Conservation (phyloP, 148 eudicot species). For the Selenicereus undatus region DNA sequence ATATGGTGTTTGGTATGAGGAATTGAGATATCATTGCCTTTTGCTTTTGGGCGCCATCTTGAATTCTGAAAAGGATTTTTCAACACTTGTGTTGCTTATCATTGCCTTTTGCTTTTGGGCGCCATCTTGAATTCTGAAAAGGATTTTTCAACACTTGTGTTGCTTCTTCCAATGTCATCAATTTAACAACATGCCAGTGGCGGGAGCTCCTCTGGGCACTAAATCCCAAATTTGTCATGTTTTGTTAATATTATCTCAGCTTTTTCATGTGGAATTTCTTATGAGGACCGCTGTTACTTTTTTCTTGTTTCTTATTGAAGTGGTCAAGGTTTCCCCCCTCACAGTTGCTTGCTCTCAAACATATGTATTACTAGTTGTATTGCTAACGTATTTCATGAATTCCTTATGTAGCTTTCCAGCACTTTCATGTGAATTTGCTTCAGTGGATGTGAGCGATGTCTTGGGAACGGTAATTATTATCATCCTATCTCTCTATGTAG, state of each 20-base stretch:
- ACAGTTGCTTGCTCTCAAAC: neutral
- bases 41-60: neutral
- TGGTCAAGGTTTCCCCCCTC: neutral
- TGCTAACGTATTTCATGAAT: slow-evolving; percentile 18
- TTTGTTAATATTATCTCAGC: too few relatives aligned
- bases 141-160: neutral
- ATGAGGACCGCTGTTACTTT: neutral
- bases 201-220: neutral
- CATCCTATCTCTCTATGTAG: slow-evolving; percentile 18
- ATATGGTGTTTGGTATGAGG: too few relatives aligned
- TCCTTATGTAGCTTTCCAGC: slow-evolving; percentile 74
- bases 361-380: neutral
- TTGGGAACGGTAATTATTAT: slow-evolving; percentile 83
- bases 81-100: neutral
- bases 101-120: neutral
- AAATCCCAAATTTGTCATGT: neutral
- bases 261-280: neutral
- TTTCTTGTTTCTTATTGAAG: too few relatives aligned
- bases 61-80: neutral
- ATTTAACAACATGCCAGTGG: neutral
- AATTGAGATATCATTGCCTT: too few relatives aligned
- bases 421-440: slow-evolving; percentile 96
- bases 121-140: neutral
- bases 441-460: slow-evolving; percentile 93
- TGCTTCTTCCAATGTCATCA: neutral